Evolutionary conservation across 495 filamentous ascomycete genomes (phyloP), one percentile per base, ranked within the genome.

Genomic region (Geoglossum glabrum): DNA sequence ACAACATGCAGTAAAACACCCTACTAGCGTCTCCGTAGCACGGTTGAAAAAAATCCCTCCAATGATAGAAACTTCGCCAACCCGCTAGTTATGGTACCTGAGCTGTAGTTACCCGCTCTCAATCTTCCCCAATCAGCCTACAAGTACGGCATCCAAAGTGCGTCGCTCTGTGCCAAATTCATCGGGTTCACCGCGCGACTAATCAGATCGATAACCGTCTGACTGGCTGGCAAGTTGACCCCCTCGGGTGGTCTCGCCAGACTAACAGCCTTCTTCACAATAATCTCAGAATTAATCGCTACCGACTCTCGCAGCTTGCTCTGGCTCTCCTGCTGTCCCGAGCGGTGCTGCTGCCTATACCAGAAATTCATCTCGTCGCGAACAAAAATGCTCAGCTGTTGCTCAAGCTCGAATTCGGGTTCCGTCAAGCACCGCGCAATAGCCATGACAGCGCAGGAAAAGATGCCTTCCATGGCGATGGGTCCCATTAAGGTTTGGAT

Each of bases 331-430:
- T 75, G 76, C 54, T 87, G 73, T 15, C 62, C 63, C n/a, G 71
- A 70, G 27, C 87, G 80, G 66, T 94, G 86, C 57, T 84, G 82
- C 57, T 79, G 80, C 9, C 87, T 95, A 63, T 86, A 87, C 92
- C 92, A 97, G 71, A 90, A 95, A 64, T 89, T 88, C 81, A 97
- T 93, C 69, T 99, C 93, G 63, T 99, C 93, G 25, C 90, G 78
- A 57, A 99, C 90, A 65, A 95, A 97, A 61, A 99, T 78, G 57
- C 83, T 84, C 23, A 99, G 77, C 60, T 92, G 87, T 68, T 92
- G 86, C 61, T 95, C 93, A 13, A 99, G 76, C 67, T 95, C 87
- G 62, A 83, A 69, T 61, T 74, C 86, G 30, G 87, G 86, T 64
- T 96, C 90, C n/a, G 88, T 92, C 57, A 99, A 77, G 70, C 87